phyloP scores from a whole-genome alignment of 768 basidiomycete genomes.

The Sporobolomyces roseus region DNA sequence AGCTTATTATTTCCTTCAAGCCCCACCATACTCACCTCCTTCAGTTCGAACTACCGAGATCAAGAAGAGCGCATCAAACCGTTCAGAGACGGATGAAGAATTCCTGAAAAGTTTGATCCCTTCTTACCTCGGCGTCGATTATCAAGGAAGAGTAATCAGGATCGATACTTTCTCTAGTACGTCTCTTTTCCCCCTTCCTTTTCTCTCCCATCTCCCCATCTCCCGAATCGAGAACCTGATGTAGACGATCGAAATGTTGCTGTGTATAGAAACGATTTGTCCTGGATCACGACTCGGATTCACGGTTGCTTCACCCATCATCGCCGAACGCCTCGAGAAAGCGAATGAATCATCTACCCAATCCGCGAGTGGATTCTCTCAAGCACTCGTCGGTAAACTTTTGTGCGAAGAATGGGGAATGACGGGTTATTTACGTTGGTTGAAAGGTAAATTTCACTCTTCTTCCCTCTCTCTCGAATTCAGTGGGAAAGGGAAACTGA shows the following conservation, averaged over 20 bases:
- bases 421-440: constrained; percentile 72
- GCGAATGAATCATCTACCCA: constrained; percentile 66
- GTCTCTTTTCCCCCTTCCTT: not conserved
- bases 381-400: constrained; percentile 62
- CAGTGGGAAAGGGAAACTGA: not conserved
- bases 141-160: constrained; percentile 76
- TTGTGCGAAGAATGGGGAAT: constrained; percentile 62
- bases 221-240: constrained; percentile 25
- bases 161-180: constrained; percentile 61
- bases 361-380: constrained; percentile 67
- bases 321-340: constrained; percentile 70
- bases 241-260: not conserved
- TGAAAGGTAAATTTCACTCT: constrained; percentile 58
- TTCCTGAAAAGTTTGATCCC: constrained; percentile 44
- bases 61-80: constrained; percentile 37
- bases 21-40: constrained; percentile 56
- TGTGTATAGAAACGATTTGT: constrained; percentile 60
- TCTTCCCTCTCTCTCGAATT: not conserved
- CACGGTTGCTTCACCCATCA: constrained; percentile 70
- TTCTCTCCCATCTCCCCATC: not conserved
- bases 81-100: constrained; percentile 51
- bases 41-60: constrained; percentile 48
- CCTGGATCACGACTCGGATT: constrained; percentile 75
- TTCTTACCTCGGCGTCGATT: constrained; percentile 59
- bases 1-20: constrained; percentile 69